Evolutionary conservation across 306 rosid species (phyloP).

Genomic region (Rosa multiflora): DNA sequence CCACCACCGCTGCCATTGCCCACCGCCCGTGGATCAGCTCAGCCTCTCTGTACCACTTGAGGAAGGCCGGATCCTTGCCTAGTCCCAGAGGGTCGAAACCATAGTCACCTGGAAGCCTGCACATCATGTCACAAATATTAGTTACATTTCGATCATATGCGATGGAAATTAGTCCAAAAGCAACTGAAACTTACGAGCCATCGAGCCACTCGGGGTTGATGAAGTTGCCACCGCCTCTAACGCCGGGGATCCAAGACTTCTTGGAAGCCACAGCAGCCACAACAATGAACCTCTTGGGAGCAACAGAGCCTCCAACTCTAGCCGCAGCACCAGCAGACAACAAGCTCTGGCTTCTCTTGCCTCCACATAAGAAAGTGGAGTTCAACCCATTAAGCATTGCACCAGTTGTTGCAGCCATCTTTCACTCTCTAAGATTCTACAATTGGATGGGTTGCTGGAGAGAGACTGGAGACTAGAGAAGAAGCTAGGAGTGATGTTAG

Average conservation of each 20-base stretch:
- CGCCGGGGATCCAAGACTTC: constrained; percentile 83
- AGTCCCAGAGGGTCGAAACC: constrained; percentile 97
- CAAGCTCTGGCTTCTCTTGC: constrained; percentile 63
- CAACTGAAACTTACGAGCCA: constrained; percentile 80
- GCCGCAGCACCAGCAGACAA: constrained; percentile 42
- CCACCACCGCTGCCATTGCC: constrained; percentile 97
- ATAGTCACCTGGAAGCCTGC: constrained; percentile 92
- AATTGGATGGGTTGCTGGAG: background rate
- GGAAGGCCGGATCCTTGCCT: constrained; percentile 89
- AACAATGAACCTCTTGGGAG: constrained; percentile 53
- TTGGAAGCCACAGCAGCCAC: constrained; percentile 53
- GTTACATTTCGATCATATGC: background rate
- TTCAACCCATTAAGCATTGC: constrained; percentile 78
- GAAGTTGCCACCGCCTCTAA: constrained; percentile 67
- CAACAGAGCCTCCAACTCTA: constrained; percentile 38
- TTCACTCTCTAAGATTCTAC: background rate
- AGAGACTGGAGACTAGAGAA: background rate
- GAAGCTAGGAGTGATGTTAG: background rate
- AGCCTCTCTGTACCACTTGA: constrained; percentile 98
- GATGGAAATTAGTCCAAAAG: background rate
- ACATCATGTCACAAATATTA: background rate
- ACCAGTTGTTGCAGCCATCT: constrained; percentile 93
- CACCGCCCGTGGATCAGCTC: constrained; percentile 98
- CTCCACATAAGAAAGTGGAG: constrained; percentile 78
- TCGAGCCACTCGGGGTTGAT: constrained; percentile 98